Evolutionary conservation across 2,329 filamentous ascomycete species (phyloP).

Genomic region (Aureobasidium sp.): DNA sequence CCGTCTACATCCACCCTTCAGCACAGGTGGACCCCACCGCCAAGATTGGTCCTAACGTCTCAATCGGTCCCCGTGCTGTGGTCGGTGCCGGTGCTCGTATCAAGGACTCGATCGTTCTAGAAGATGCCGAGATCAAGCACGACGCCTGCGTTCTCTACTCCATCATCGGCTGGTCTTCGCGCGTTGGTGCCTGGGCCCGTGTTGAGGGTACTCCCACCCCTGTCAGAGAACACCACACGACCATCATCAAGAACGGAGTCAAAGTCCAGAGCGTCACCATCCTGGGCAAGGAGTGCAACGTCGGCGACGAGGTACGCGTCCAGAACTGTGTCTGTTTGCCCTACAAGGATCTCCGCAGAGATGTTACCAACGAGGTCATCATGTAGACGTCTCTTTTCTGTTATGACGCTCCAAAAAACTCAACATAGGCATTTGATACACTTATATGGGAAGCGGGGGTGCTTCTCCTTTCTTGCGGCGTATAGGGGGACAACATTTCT

Average conservation of each 20-base stretch:
- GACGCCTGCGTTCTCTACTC: constrained; percentile 93
- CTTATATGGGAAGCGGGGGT: background rate
- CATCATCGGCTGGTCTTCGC: constrained; percentile 95
- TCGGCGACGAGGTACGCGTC: constrained; percentile 88
- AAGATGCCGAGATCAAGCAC: constrained; percentile 93
- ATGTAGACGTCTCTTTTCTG: constrained; percentile 55
- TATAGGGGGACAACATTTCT: background rate
- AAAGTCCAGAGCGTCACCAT: constrained; percentile 99
- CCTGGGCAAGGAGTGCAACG: constrained; percentile 88
- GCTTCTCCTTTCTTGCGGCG: background rate
- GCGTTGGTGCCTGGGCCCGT: constrained; percentile 94
- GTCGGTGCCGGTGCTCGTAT: constrained; percentile 83
- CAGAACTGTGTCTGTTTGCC: constrained; percentile 98
- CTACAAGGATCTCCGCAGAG: constrained; percentile 95
- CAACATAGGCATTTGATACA: background rate
- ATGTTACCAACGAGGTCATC: constrained; percentile 80
- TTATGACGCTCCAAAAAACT: background rate
- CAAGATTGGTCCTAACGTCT: constrained; percentile 95
- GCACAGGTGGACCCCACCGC: constrained; percentile 88
- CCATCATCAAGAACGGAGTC: constrained; percentile 93
- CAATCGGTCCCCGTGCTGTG: constrained; percentile 79
- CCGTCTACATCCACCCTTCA: constrained; percentile 91
- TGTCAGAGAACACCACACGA: constrained; percentile 81
- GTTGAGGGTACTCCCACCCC: constrained; percentile 92
- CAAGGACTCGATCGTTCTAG: constrained; percentile 93